A percentile compares a stretch with the other conserved stretches of the same genome.
These are phyloP conservation scores for Linnemannia hyalina DNA, from an alignment of 192 early-diverging fungal species.

Conservation along the genomic window DNA sequence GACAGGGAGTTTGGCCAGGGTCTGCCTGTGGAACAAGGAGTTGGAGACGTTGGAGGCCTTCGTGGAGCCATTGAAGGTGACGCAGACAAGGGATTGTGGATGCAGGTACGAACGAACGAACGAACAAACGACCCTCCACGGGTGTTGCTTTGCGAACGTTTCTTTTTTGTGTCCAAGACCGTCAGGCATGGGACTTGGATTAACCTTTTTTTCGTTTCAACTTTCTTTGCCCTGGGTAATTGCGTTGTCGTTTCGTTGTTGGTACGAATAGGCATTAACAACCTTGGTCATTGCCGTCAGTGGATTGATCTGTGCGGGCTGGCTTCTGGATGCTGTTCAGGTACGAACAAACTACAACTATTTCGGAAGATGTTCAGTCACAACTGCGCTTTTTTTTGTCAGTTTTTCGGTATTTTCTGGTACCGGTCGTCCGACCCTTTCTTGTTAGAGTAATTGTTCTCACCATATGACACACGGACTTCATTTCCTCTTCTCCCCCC, in stretches of 20 bases:
- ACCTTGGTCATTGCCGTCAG: constrained; percentile 78
- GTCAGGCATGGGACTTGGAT: background rate
- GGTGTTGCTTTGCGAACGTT: too few relatives aligned
- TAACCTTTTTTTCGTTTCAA: background rate
- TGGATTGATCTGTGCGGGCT: constrained; percentile 79
- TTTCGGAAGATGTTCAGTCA: background rate
- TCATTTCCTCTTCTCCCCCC: background rate
- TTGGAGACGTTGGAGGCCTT: background rate
- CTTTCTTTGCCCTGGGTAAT: background rate
- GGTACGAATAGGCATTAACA: constrained; percentile 29
- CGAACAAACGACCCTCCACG: background rate
- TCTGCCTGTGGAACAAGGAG: background rate
- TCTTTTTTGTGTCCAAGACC: background rate
- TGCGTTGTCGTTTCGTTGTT: background rate
- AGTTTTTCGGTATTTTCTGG: background rate
- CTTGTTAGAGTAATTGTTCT: background rate
- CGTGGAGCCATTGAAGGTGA: background rate
- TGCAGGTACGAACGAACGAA: constrained; percentile 31
- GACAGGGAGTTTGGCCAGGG: constrained; percentile 2
- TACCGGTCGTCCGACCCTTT: background rate
- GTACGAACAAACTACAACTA: constrained; percentile 42
- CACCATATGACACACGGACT: background rate
- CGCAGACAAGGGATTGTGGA: constrained; percentile 34
- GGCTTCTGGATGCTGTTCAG: constrained; percentile 74
- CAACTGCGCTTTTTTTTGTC: background rate